phyloP scores from a whole-genome alignment of 73 alveolate genomes.

The Blepharisma stoltei region DNA sequence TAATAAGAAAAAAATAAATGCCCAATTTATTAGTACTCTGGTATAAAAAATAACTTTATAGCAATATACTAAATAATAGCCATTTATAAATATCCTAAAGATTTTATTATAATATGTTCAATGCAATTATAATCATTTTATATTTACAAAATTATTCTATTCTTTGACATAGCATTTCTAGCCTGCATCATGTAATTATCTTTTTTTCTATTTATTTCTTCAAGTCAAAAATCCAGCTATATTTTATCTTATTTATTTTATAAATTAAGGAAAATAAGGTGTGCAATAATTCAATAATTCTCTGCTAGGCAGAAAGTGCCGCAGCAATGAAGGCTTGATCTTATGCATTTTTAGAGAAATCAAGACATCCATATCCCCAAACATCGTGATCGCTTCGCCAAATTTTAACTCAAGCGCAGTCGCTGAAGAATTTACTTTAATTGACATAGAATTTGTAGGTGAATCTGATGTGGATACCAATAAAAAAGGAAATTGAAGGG shows the following conservation, averaged over 20 bases:
- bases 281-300: conserved; percentile 1
- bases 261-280: not conserved
- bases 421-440: not conserved
- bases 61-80: too few relatives aligned
- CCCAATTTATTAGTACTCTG: too few relatives aligned
- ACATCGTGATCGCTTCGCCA: not conserved
- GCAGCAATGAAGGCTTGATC: not conserved
- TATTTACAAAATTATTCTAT: too few relatives aligned
- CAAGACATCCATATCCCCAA: conserved; percentile 7
- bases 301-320: not conserved
- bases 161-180: too few relatives aligned
- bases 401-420: not conserved
- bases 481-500: not conserved
- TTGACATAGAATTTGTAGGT: not conserved
- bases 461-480: not conserved
- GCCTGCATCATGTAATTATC: too few relatives aligned
- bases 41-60: too few relatives aligned
- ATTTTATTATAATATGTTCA: too few relatives aligned
- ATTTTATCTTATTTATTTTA: not conserved
- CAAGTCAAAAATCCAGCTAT: too few relatives aligned
- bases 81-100: too few relatives aligned
- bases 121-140: too few relatives aligned
- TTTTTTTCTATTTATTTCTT: too few relatives aligned
- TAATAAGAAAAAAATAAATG: too few relatives aligned
- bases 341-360: not conserved